Conservation (phyloP, 2,329 filamentous ascomycete genomes). For the Lasiodiplodia theobromae region DNA sequence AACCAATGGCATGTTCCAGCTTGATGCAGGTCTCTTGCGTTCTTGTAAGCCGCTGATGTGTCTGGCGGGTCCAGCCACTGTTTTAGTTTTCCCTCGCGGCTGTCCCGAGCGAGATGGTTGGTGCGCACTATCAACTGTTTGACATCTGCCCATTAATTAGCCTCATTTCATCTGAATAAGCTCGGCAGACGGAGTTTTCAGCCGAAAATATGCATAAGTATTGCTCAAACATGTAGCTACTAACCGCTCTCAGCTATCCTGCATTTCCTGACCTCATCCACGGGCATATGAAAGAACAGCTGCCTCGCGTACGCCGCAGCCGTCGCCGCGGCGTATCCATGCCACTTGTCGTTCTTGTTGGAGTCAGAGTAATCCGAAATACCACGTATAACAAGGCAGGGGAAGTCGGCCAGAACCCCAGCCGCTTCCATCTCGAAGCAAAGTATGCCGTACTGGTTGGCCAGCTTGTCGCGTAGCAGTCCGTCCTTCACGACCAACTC, state of each 20-base stretch:
- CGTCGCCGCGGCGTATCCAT: slow-evolving; percentile 34
- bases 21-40: too few species aligned
- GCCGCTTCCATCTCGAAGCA: slow-evolving; percentile 34
- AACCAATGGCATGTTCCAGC: too few species aligned
- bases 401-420: slow-evolving; percentile 35
- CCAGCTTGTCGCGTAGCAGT: background rate
- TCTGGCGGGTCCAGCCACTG: too few species aligned
- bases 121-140: too few species aligned
- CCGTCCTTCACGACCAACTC: background rate
- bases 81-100: too few species aligned
- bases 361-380: slow-evolving; percentile 40
- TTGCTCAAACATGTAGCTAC: background rate
- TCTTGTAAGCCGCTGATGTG: too few species aligned
- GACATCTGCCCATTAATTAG: background rate
- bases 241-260: background rate
- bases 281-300: slow-evolving; percentile 29
- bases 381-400: slow-evolving; percentile 38
- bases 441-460: slow-evolving; percentile 18
- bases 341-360: slow-evolving; percentile 38
- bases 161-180: background rate
- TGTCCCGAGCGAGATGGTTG: too few species aligned
- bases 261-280: background rate
- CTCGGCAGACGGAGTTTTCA: too few species aligned
- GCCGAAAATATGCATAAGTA: too few species aligned
- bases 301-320: slow-evolving; percentile 36